Base-by-base conservation (phyloP, 805 yeast species). In the Kazachstania africana region DNA sequence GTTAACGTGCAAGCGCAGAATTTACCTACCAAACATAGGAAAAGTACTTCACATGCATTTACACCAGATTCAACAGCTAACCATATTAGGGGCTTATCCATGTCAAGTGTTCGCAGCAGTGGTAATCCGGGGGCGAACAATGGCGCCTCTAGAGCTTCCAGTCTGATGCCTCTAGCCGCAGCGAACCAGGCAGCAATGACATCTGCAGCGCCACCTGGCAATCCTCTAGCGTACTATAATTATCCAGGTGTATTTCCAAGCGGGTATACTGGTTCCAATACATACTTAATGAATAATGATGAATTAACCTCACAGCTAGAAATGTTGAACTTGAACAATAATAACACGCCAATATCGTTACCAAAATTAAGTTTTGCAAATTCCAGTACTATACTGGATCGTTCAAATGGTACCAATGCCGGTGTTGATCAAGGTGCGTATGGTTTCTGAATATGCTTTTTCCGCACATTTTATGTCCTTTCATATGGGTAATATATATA, bases 171-270 rank as follows among this genome's bases (percentile, higher is more conserved):
- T n/a, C n/a, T n/a, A n/a, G n/a, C n/a, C n/a, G n/a, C n/a, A n/a
- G n/a, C n/a, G n/a, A n/a, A n/a, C n/a, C n/a, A n/a, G n/a, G n/a
- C n/a, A n/a, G n/a, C n/a, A n/a, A n/a, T n/a, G n/a, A n/a, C n/a
- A n/a, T n/a, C n/a, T n/a, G n/a, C n/a, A n/a, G n/a, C n/a, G n/a
- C n/a, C n/a, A n/a, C n/a, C n/a, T n/a, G n/a, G n/a, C n/a, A n/a
- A n/a, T n/a, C n/a, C n/a, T n/a, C n/a, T n/a, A n/a, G n/a, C n/a
- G n/a, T n/a, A 43, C 35, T 44, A 40, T 31, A 48, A 44, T 24
- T 54, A 53, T 31, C 57, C 59, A n/a, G 58, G 57, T 1, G 38
- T 42, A 32, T 54, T 50, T 25, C 57, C 59, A 0, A 42, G 31
- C 13, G 42, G 38, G 8, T 31, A 26, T 17, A 29, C 24, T 12